Conservation (phyloP, 75 land plant genomes). For the Pinus tabuliformis region DNA sequence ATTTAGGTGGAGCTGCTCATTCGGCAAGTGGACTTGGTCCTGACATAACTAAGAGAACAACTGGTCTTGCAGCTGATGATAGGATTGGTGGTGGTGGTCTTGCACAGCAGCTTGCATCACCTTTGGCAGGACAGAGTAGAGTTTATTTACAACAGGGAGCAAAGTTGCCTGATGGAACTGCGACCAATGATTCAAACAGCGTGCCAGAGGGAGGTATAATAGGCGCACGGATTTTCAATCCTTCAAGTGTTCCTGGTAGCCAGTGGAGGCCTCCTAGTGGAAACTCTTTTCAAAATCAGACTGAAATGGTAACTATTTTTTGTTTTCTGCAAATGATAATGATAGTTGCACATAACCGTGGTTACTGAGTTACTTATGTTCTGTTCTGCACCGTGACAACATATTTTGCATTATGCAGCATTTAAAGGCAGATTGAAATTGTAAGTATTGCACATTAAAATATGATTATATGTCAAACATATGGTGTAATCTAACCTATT, state of each 20-base stretch:
- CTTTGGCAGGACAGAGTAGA: conserved; percentile 36
- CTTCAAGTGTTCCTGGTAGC: conserved; percentile 64
- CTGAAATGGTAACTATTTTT: conserved; percentile 57
- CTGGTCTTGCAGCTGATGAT: conserved; percentile 55
- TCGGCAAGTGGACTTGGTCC: conserved; percentile 42
- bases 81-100: conserved; percentile 49
- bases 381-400: neutral
- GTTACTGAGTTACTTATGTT: neutral
- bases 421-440: neutral
- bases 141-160: conserved; percentile 38
- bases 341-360: neutral
- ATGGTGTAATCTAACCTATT: neutral
- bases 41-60: conserved; percentile 59
- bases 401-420: neutral
- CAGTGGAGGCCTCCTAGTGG: conserved; percentile 89
- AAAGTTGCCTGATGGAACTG: conserved; percentile 41
- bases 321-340: conserved; percentile 3
- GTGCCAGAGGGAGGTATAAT: conserved; percentile 44
- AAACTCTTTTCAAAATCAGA: conserved; percentile 59
- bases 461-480: neutral
- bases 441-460: neutral
- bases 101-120: conserved; percentile 47
- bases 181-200: conserved; percentile 31
- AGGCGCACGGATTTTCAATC: conserved; percentile 44
- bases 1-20: conserved; percentile 21